Base-by-base conservation (phyloP, 2,329 filamentous ascomycete species). In the Annulohypoxylon truncatum region DNA sequence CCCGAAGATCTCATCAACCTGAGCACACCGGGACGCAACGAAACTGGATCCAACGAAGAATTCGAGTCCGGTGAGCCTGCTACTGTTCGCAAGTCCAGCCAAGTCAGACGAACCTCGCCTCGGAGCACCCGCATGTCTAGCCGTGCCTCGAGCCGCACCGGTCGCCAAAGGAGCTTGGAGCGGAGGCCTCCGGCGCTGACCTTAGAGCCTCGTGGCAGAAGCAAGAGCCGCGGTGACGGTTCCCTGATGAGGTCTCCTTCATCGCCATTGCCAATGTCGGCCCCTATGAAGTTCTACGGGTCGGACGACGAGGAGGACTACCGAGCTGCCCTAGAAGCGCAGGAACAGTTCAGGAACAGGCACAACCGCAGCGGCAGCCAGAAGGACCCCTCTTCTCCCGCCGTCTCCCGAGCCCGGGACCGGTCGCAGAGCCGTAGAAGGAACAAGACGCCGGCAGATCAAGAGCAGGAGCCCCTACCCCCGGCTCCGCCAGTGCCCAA, bases 1-100 rank as follows among this genome's bases (percentile, higher is more conserved):
- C 94, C 94, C 0, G 93, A 97, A 72, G 94, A 97, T 73, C 77
- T 92, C 64, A 87, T 89, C 74, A 90, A 87, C 71, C 78, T 91
- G 52, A 86, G 85, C 67, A 86, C 82, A 0, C 82, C 83, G 0
- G 80, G 74, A 26, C 73, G 79, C 40, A 67, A 72, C 22, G 72
- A 77, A 20, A 53, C 65, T 10, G 71, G 73, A 20, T 46, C 68
- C 15, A 70, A 69, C 46, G 68, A 76, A 33, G 74, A 77, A 40
- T 65, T 78, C 3, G 68, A 75, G 54, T 67, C 70, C 1, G 76
- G 71, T 15, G 84, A 85, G 18, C 82, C 84, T 3, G 71, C 73
- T 42, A 84, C 83, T 0, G 79, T 82, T 31, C 80, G 80, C 24
- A 86, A 85, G 72, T 75, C 79, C 35, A 75, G 76, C 68, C 70